phyloP scores from a whole-genome alignment of 495 filamentous ascomycete species.

The Talaromyces trachyspermus region DNA sequence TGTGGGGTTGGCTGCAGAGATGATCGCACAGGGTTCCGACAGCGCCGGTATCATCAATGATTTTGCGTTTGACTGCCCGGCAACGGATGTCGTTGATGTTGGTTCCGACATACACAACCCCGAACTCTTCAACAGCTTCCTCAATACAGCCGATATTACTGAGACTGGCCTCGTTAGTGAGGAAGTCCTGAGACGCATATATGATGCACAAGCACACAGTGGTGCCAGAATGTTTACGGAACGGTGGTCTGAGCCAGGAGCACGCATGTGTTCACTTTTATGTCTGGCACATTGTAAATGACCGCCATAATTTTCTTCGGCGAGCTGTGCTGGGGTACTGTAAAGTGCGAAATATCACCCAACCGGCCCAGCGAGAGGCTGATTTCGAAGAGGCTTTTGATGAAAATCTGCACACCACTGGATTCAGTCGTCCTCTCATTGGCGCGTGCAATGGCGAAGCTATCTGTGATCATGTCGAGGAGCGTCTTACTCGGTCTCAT shows the following conservation, averaged over 20 bases:
- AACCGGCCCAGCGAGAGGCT: constrained; percentile 17
- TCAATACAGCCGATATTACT: constrained; percentile 25
- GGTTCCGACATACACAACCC: constrained; percentile 25
- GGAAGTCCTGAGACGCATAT: constrained; percentile 19
- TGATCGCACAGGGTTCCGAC: constrained; percentile 22
- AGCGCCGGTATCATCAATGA: constrained; percentile 19
- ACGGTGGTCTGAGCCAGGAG: constrained; percentile 20
- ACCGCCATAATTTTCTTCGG: constrained; percentile 21
- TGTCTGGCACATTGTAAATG: constrained; percentile 24
- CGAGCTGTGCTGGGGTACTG: constrained; percentile 21
- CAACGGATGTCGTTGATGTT: constrained; percentile 26
- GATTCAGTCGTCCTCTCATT: constrained; percentile 20
- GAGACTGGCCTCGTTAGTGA: constrained; percentile 23
- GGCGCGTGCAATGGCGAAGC: constrained; percentile 22
- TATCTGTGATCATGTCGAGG: constrained; percentile 20
- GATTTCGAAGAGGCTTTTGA: constrained; percentile 27
- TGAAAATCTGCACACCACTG: constrained; percentile 20
- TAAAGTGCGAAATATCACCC: constrained; percentile 16
- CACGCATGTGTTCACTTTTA: constrained; percentile 17
- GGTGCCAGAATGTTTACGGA: constrained; percentile 19
- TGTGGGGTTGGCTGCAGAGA: constrained; percentile 25
- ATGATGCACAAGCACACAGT: constrained; percentile 23
- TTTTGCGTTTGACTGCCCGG: constrained; percentile 22
- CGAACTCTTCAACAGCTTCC: constrained; percentile 25
- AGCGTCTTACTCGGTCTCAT: constrained; percentile 9